Evolutionary conservation across 495 filamentous ascomycete genomes (phyloP), one percentile per base, ranked within the genome.

Genomic region (Xylaria longipes): DNA sequence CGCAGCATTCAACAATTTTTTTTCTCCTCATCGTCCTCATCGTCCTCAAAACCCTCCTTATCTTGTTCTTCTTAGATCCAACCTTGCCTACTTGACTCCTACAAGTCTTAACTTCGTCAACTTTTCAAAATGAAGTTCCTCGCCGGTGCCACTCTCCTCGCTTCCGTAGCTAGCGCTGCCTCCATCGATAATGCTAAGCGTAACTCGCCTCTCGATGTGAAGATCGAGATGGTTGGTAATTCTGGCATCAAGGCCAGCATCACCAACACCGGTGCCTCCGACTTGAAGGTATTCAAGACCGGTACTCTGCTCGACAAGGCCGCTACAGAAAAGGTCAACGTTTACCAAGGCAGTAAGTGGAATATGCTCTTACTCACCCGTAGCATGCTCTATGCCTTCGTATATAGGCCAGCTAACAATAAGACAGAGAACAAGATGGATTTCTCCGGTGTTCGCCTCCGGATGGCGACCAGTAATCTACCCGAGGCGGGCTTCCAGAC

Each of bases 301-400:
- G 90, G 90, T 64, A 88, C 89, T 67, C 87, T 92, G 81, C 80
- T 88, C 20, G 89, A 91, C 65, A 76, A 76, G 35, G 78, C 80
- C 14, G 83, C 89, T 0, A 87, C 91, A 8, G 83, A 91, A 81
- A 91, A 91, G 82, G 84, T 90, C 56, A 76, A 76, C 11, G 80
- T 91, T 37, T 89, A 80, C 75, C 81, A 84, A 63, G 80, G 85
- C 63, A 82, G 87, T 86, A 82, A 74, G 80, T 82, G 37, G 35
- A 25, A 17, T 35, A 2, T 29, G 11, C n/a, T 27, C 12, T n/a
- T 50, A 50, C 46, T 50, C 8, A 43, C 14, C 14, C 5, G 5
- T 43, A 25, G n/a, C 20, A 6, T 50, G 5, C n/a, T 27, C n/a
- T 37, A 29, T 12, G n/a, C 17, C 31, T 54, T 27, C 8, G 2